These are phyloP conservation scores for Candida tibetensis DNA, from an alignment of 805 yeast genomes.

Conservation along the genomic window DNA sequence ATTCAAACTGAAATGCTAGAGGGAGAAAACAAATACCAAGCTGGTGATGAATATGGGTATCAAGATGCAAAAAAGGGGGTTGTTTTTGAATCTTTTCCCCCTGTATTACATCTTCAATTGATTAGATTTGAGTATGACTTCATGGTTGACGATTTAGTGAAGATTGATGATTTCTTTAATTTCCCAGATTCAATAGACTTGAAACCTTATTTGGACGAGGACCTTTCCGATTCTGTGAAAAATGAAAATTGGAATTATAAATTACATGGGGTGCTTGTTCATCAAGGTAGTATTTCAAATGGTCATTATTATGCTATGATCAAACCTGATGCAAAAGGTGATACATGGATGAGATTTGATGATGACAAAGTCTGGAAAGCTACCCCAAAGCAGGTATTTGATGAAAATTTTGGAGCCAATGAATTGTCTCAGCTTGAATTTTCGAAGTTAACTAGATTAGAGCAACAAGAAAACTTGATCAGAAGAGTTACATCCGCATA, in stretches of 20 bases:
- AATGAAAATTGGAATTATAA: constrained; percentile 72
- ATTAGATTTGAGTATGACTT: constrained; percentile 95
- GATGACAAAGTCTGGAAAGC: constrained; percentile 93
- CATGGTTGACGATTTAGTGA: constrained; percentile 80
- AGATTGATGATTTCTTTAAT: constrained; percentile 89
- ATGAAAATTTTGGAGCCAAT: constrained; percentile 88
- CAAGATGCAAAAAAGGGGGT: constrained; percentile 98
- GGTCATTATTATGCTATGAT: constrained; percentile 97
- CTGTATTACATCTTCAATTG: constrained; percentile 87
- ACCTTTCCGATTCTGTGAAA: constrained; percentile 35
- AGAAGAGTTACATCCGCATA: constrained; percentile 92
- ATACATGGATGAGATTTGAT: constrained; percentile 85
- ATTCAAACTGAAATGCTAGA: constrained; percentile 83
- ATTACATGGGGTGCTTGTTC: constrained; percentile 92
- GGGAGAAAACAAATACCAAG: constrained; percentile 95
- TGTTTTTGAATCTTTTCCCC: constrained; percentile 84
- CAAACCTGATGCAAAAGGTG: constrained; percentile 65
- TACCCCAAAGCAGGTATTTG: constrained; percentile 79
- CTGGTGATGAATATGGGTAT: constrained; percentile 76
- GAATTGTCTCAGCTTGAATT: constrained; percentile 49
- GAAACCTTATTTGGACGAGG: constrained; percentile 70
- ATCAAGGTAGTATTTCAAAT: constrained; percentile 90
- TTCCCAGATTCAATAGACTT: constrained; percentile 82
- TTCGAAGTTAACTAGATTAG: constrained; percentile 51
- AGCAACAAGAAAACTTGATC: constrained; percentile 59